These are phyloP conservation scores for Handroanthus guayacan DNA, from an alignment of 257 asterid species.

Conservation along the genomic window DNA sequence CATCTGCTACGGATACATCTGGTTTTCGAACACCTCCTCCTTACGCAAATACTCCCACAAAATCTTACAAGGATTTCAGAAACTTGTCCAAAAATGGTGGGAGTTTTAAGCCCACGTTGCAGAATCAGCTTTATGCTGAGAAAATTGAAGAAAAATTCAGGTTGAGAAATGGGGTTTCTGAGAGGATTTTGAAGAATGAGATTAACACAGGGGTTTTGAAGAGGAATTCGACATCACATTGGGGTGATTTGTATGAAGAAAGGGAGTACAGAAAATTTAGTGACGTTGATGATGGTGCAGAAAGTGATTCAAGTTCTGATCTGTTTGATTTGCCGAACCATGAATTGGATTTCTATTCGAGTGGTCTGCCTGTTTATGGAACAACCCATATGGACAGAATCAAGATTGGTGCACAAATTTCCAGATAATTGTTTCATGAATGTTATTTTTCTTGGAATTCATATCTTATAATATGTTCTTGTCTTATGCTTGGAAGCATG, in stretches of 20 bases:
- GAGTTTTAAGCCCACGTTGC: slow-evolving; percentile 15
- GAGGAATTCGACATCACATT: background rate
- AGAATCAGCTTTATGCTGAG: slow-evolving; percentile 21
- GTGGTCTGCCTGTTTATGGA: slow-evolving; percentile 59
- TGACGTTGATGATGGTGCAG: slow-evolving; percentile 61
- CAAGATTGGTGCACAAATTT: slow-evolving; percentile 36
- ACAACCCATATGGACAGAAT: slow-evolving; percentile 49
- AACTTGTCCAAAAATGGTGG: slow-evolving; percentile 26
- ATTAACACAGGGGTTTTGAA: slow-evolving; percentile 11
- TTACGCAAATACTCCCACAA: slow-evolving; percentile 54
- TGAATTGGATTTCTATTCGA: slow-evolving; percentile 58
- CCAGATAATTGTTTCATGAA: background rate
- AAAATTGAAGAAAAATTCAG: slow-evolving; percentile 40
- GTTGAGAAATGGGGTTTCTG: slow-evolving; percentile 24
- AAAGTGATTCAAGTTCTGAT: slow-evolving; percentile 92
- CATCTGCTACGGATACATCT: slow-evolving; percentile 30
- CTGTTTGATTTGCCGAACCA: slow-evolving; percentile 82
- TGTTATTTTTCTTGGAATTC: background rate
- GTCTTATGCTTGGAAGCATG: slow-evolving; percentile 5
- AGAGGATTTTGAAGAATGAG: background rate
- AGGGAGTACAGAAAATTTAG: slow-evolving; percentile 40
- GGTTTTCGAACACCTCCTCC: slow-evolving; percentile 68
- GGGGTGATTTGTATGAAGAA: slow-evolving; percentile 15
- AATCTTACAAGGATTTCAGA: slow-evolving; percentile 49
- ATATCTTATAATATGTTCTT: background rate